phyloP scores from a whole-genome alignment of 2,329 filamentous ascomycete species.

The Fusarium papillatum region DNA sequence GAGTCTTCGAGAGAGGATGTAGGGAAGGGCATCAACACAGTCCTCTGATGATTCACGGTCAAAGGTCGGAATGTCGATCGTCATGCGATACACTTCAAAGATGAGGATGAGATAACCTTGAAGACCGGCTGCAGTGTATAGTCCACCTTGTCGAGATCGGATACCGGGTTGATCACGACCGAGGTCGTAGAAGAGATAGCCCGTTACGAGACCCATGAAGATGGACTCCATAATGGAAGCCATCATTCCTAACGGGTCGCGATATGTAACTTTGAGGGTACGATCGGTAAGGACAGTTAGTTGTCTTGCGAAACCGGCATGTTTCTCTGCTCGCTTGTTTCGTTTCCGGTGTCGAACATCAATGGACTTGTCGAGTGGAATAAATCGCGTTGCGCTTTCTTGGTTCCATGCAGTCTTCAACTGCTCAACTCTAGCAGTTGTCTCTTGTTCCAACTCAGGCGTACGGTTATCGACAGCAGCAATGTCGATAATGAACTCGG shows the following conservation, averaged over 20 bases:
- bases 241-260: slow-evolving; percentile 83
- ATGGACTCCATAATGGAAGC: slow-evolving; percentile 79
- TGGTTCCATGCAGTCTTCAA: slow-evolving; percentile 72
- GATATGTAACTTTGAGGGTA: slow-evolving; percentile 78
- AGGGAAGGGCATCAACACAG: slow-evolving; percentile 78
- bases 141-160: slow-evolving; percentile 77
- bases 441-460: slow-evolving; percentile 73
- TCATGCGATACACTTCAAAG: slow-evolving; percentile 82
- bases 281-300: slow-evolving; percentile 75
- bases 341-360: slow-evolving; percentile 22
- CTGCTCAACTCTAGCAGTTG: slow-evolving; percentile 69
- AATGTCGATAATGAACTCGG: slow-evolving; percentile 81
- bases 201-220: slow-evolving; percentile 78
- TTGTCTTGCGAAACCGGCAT: slow-evolving; percentile 73
- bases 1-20: slow-evolving; percentile 77
- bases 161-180: slow-evolving; percentile 78
- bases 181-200: slow-evolving; percentile 80
- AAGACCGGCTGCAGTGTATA: slow-evolving; percentile 79
- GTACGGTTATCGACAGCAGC: slow-evolving; percentile 81
- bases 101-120: slow-evolving; percentile 84
- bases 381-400: slow-evolving; percentile 49
- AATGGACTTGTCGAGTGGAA: slow-evolving; percentile 26
- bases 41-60: slow-evolving; percentile 82
- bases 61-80: slow-evolving; percentile 81
- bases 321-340: slow-evolving; percentile 49